Evolutionary conservation across 305 asterid species (phyloP), one percentile per base, ranked within the genome.

Genomic region (Plantago lanceolata): DNA sequence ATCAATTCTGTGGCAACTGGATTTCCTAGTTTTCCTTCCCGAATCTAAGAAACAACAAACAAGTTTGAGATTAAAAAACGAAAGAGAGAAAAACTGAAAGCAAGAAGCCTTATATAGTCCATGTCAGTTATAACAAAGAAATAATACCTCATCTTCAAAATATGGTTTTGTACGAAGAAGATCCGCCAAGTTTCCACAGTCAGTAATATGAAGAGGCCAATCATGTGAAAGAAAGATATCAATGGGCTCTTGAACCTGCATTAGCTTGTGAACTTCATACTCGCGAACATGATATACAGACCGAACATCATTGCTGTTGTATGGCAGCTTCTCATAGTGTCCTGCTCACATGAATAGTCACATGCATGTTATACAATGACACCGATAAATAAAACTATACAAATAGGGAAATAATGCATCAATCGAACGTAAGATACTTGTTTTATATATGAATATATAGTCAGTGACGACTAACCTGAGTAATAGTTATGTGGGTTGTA

Each of bases 171-270:
- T 68, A 60, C 79, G 84, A 61, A 93, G 73, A 73, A 93, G 99
- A 65, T 63, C 69, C 63, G 71, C 47, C 82, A 85, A 48, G 72
- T 90, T 68, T 66, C 99, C 99, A 50, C 75, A 72, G 71, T 83
- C 83, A 33, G 97, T 85, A 63, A 93, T 85, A 61, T 94, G 94
- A 75, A 79, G 62, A 55, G 99, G 97, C 97, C 97, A 93, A 79
- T 93, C 99, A 81, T 93, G 99, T 53, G 99, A 87, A 68, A 93
- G 90, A 71, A 90, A 93, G 49, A 93, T 83, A 74, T 93, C 99
- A 59, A 93, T 72, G 65, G 99, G 99, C 68, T 90, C 97, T 73
- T 85, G 84, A 69, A 90, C 81, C 82, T 93, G 93, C 97, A 81
- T 81, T 68, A 93, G 96, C 81, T 90, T 93, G 71, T 82, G 85